phyloP scores from a whole-genome alignment of 768 basidiomycete species.

The Clitopilus passeckerianus region DNA sequence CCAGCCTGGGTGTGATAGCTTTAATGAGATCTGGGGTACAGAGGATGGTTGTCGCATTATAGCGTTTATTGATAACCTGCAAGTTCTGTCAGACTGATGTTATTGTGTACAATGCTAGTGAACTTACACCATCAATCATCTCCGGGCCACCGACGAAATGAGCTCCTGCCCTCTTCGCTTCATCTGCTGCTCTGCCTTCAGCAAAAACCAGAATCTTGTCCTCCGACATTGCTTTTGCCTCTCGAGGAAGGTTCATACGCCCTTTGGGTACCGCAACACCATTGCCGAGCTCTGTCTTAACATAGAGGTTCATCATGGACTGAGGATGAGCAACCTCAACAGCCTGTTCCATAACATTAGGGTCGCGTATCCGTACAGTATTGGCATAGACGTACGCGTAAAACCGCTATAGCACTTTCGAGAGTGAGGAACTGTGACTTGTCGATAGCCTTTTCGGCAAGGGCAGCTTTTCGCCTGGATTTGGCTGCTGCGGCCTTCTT shows the following conservation, averaged over 20 bases:
- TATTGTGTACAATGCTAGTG: not conserved
- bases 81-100: slow-evolving; percentile 2
- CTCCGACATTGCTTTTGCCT: slow-evolving; percentile 64
- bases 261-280: slow-evolving; percentile 87
- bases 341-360: slow-evolving; percentile 45
- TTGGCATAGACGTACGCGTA: slow-evolving; percentile 48
- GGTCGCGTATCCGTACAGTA: not conserved
- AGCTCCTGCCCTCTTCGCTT: slow-evolving; percentile 85
- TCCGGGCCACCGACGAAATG: slow-evolving; percentile 89
- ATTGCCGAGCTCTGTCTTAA: slow-evolving; percentile 76
- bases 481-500: slow-evolving; percentile 71
- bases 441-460: slow-evolving; percentile 50
- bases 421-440: slow-evolving; percentile 65
- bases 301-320: slow-evolving; percentile 73
- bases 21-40: slow-evolving; percentile 77
- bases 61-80: slow-evolving; percentile 69
- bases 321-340: slow-evolving; percentile 77
- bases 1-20: slow-evolving; percentile 75
- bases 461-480: slow-evolving; percentile 51
- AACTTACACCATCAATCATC: slow-evolving; percentile 79
- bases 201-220: slow-evolving; percentile 92
- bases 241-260: slow-evolving; percentile 78
- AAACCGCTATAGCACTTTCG: slow-evolving; percentile 58
- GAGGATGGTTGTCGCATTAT: slow-evolving; percentile 80
- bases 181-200: slow-evolving; percentile 75